These are phyloP conservation scores for Lunularia cruciata DNA, from an alignment of 225 moss, liverwort and hornwort species.

Conservation along the genomic window DNA sequence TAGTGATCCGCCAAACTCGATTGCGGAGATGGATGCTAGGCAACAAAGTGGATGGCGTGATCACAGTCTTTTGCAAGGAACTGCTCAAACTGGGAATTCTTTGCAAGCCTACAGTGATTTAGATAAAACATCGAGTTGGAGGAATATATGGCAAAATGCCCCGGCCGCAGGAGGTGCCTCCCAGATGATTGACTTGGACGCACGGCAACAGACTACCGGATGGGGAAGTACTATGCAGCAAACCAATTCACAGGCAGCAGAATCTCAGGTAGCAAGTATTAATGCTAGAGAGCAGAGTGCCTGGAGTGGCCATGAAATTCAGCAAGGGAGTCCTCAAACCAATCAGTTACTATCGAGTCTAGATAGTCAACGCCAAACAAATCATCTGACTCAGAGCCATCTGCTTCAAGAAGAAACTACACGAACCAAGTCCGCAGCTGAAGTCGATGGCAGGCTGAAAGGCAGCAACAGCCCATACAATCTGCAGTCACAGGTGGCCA, in stretches of 20 bases:
- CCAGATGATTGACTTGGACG: constrained; percentile 63
- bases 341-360: constrained; percentile 49
- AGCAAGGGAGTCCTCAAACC: constrained; percentile 59
- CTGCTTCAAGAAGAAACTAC: constrained; percentile 36
- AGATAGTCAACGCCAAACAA: constrained; percentile 50
- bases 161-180: constrained; percentile 51
- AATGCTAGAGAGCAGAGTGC: constrained; percentile 58
- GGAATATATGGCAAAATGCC: constrained; percentile 81
- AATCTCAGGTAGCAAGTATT: constrained; percentile 50
- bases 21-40: constrained; percentile 59
- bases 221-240: constrained; percentile 59
- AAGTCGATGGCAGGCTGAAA: constrained; percentile 33
- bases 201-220: constrained; percentile 53
- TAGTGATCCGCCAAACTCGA: constrained; percentile 47
- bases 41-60: constrained; percentile 87
- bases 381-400: constrained; percentile 32
- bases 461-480: constrained; percentile 30
- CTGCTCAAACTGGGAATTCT: constrained; percentile 62
- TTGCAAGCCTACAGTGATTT: constrained; percentile 62
- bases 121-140: constrained; percentile 72
- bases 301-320: constrained; percentile 56
- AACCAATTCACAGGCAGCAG: constrained; percentile 49
- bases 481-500: constrained; percentile 37
- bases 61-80: constrained; percentile 69
- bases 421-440: constrained; percentile 24